Evolutionary conservation across 1,284 basidiomycete genomes (phyloP).

Genomic region (Boletellus deceptivus): DNA sequence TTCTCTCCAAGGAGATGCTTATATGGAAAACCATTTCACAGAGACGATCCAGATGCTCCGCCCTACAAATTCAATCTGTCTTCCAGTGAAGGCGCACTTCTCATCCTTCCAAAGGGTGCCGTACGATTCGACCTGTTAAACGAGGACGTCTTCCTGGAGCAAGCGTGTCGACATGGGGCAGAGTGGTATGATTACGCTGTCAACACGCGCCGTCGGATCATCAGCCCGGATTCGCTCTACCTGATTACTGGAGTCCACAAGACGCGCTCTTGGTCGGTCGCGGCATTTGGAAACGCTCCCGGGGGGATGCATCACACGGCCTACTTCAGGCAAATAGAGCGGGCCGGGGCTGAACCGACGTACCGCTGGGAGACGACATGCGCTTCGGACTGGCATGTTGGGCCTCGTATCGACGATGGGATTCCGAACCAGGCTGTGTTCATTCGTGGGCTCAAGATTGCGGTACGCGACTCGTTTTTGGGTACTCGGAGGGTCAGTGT

Average conservation of each 20-base stretch:
- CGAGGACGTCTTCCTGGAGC: constrained; percentile 3
- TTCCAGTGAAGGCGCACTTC: constrained; percentile 12
- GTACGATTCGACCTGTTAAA: constrained; percentile 9
- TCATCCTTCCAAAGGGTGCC: constrained; percentile 15
- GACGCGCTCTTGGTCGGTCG: constrained; percentile 11
- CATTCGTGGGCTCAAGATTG: constrained; percentile 17
- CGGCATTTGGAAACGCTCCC: constrained; percentile 2
- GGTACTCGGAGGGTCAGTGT: constrained; percentile 4
- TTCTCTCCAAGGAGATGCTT: neutral
- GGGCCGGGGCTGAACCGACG: neutral
- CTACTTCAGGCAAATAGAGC: neutral
- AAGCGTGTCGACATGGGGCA: constrained; percentile 3
- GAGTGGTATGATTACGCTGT: constrained; percentile 16
- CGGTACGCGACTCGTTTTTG: constrained; percentile 2
- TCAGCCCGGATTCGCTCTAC: constrained; percentile 12
- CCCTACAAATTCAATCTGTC: constrained; percentile 3
- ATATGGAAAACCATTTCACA: neutral
- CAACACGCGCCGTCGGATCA: constrained; percentile 1
- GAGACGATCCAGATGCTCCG: neutral
- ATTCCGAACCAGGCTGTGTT: constrained; percentile 13
- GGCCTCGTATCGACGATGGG: neutral
- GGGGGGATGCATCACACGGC: neutral
- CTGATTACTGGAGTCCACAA: constrained; percentile 15
- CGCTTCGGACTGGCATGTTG: constrained; percentile 8
- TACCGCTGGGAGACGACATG: constrained; percentile 5